Evolutionary conservation across 2,329 filamentous ascomycete genomes (phyloP).

Genomic region (Lomentospora prolificans): DNA sequence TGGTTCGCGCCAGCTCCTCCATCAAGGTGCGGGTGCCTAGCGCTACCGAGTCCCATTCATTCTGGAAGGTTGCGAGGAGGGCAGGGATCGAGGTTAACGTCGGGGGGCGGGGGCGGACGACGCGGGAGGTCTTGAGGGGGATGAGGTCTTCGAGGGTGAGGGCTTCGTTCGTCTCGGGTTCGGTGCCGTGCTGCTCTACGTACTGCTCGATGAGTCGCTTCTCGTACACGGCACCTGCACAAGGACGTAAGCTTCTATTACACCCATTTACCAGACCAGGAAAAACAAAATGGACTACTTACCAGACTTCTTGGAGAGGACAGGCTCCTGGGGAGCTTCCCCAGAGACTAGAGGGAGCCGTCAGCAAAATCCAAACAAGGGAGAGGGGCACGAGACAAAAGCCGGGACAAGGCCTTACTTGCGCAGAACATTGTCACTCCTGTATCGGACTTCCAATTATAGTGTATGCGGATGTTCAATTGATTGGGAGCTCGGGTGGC

Average conservation of each 20-base stretch:
- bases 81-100: conserved; percentile 94
- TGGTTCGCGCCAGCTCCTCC: conserved; percentile 79
- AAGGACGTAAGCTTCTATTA: too few species aligned
- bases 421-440: conserved; percentile 35
- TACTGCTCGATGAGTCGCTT: conserved; percentile 92
- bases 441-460: background rate
- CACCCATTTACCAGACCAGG: too few species aligned
- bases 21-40: conserved; percentile 85
- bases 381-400: background rate
- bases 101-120: conserved; percentile 81
- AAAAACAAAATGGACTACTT: conserved; percentile 27
- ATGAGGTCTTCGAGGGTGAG: conserved; percentile 77
- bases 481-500: background rate
- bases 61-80: conserved; percentile 88
- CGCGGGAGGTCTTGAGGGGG: conserved; percentile 71
- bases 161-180: conserved; percentile 81
- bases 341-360: conserved; percentile 63
- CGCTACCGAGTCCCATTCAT: conserved; percentile 93
- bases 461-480: background rate
- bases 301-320: conserved; percentile 92
- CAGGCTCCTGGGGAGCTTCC: conserved; percentile 88
- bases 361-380: background rate
- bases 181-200: conserved; percentile 84
- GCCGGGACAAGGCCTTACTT: conserved; percentile 25
- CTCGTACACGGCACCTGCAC: conserved; percentile 77